Percentiles rank a stretch among this genome's conserved stretches.
Conservation (phyloP, 805 yeast species). For the Pichia californica region DNA sequence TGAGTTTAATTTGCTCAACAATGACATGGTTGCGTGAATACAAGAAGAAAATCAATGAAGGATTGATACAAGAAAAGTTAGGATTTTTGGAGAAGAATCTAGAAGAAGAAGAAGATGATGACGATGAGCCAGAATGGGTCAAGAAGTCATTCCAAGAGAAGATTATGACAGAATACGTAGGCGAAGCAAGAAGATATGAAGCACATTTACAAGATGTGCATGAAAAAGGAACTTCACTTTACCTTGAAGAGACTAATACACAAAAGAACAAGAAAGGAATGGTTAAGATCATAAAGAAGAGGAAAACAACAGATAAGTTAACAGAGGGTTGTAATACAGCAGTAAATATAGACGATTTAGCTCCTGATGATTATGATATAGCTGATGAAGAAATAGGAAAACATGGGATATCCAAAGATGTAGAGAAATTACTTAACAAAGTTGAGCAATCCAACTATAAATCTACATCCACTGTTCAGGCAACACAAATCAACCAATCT, state of each 20-base stretch:
- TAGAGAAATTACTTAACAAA: slow-evolving; percentile 40
- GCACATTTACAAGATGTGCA: slow-evolving; percentile 32
- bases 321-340: too few species aligned
- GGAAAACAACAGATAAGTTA: too few species aligned
- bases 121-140: slow-evolving; percentile 39
- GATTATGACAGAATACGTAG: slow-evolving; percentile 25
- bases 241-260: slow-evolving; percentile 14
- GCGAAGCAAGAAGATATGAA: slow-evolving; percentile 35
- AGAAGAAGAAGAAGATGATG: slow-evolving; percentile 30
- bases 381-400: slow-evolving; percentile 22
- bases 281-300: slow-evolving; percentile 23
- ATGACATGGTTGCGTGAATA: slow-evolving; percentile 62
- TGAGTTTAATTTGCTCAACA: slow-evolving; percentile 78
- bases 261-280: slow-evolving; percentile 15
- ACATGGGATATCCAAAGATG: slow-evolving; percentile 36
- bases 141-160: slow-evolving; percentile 28
- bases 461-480: neutral
- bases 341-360: slow-evolving; percentile 11
- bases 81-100: neutral
- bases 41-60: slow-evolving; percentile 9
- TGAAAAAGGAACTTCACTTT: slow-evolving; percentile 18
- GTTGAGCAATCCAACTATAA: slow-evolving; percentile 26
- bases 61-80: slow-evolving; percentile 9
- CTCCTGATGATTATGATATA: slow-evolving; percentile 28
- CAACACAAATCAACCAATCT: slow-evolving; percentile 21